Conservation (phyloP, 2,329 filamentous ascomycete genomes). For the Diaporthe destruens region DNA sequence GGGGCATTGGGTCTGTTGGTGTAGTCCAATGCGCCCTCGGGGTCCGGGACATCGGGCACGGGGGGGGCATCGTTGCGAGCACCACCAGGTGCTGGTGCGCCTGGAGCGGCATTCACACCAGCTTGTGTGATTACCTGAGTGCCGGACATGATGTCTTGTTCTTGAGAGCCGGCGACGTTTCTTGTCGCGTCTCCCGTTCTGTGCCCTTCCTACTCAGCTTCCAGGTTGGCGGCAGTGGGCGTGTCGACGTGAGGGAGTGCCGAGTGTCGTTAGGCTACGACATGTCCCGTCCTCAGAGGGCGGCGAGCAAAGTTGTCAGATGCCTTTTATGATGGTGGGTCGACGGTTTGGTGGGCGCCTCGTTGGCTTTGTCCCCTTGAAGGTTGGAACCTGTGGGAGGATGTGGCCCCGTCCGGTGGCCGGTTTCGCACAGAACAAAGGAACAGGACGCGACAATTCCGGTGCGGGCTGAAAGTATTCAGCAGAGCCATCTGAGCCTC, state of each 20-base stretch:
- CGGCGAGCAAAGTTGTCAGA: neutral
- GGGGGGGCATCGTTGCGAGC: neutral
- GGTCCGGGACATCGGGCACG: neutral
- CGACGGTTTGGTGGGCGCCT: neutral
- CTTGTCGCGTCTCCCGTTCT: conserved; percentile 12
- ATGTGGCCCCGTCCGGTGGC: neutral
- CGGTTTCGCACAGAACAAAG: conserved; percentile 42
- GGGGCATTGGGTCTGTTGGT: conserved; percentile 34
- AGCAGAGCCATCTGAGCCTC: neutral
- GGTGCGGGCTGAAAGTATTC: conserved; percentile 8
- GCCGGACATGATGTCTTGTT: conserved; percentile 2
- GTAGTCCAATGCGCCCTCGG: neutral
- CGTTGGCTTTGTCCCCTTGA: conserved; percentile 35
- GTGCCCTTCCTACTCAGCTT: conserved; percentile 13
- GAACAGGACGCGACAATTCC: conserved; percentile 26
- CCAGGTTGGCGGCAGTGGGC: neutral
- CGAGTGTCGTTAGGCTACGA: neutral
- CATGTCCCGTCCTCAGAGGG: neutral
- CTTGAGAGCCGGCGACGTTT: conserved; percentile 2
- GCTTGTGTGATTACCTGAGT: neutral
- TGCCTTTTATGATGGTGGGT: conserved; percentile 38
- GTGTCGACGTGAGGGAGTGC: conserved; percentile 1
- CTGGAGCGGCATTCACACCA: neutral
- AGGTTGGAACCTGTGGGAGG: conserved; percentile 14
- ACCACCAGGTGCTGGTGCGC: neutral